phyloP scores from a whole-genome alignment of 129 eudicot genomes.

The Deinandra increscens region DNA sequence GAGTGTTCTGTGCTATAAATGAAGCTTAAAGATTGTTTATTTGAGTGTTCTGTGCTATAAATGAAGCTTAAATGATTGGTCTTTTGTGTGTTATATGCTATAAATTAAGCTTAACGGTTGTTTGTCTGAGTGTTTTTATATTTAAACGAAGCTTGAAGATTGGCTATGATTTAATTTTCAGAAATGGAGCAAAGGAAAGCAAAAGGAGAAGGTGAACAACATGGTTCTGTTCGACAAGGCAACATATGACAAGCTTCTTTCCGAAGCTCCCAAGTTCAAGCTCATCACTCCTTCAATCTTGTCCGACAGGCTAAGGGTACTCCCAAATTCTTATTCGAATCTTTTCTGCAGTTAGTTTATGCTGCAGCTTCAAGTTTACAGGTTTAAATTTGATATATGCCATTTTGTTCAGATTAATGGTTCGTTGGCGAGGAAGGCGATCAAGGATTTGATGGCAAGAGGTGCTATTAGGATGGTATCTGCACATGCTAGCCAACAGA shows the following conservation, averaged over 20 bases:
- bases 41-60: too few relatives aligned
- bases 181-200: conserved; percentile 17
- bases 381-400: neutral
- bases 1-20: neutral
- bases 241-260: conserved; percentile 16
- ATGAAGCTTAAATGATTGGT: neutral
- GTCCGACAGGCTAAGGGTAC: conserved; percentile 13
- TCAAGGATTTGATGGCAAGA: conserved; percentile 72
- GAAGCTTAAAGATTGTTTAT: too few relatives aligned
- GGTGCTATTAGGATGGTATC: conserved; percentile 72
- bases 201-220: conserved; percentile 18
- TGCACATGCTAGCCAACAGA: conserved; percentile 66
- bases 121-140: neutral
- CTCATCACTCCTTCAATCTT: conserved; percentile 17
- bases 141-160: neutral
- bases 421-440: conserved; percentile 76
- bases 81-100: neutral
- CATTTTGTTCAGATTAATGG: conserved; percentile 51
- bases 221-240: conserved; percentile 14
- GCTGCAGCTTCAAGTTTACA: neutral
- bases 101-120: too few relatives aligned
- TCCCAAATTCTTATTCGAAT: neutral
- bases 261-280: conserved; percentile 14
- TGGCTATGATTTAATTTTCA: neutral
- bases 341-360: neutral